phyloP scores from a whole-genome alignment of 176 grass and related monocot genomes.

The Hordeum marinum region DNA sequence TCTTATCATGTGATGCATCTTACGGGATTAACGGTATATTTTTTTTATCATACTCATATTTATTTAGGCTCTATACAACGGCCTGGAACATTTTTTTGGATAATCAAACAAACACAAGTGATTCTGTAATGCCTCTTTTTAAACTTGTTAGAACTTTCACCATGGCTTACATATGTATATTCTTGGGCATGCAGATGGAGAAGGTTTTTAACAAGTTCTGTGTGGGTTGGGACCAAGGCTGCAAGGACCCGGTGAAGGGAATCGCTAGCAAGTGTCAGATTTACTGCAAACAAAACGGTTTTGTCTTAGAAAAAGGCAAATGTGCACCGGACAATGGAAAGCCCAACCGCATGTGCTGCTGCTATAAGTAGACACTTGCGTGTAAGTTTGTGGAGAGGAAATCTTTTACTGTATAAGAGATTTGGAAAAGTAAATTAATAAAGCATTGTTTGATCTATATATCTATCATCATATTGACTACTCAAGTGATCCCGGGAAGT shows the following conservation, averaged over 20 bases:
- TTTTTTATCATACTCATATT: too few relatives aligned
- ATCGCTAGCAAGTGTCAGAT: not conserved
- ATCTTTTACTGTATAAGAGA: not conserved
- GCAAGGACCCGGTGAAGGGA: not conserved
- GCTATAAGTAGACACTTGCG: not conserved
- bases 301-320: not conserved
- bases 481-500: too few relatives aligned
- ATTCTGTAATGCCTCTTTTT: too few relatives aligned
- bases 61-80: too few relatives aligned
- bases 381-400: not conserved
- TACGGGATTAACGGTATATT: too few relatives aligned
- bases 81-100: too few relatives aligned
- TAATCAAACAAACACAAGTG: too few relatives aligned
- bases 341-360: not conserved
- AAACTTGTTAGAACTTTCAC: too few relatives aligned
- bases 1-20: too few relatives aligned
- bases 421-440: not conserved
- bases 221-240: not conserved
- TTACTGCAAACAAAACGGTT: not conserved
- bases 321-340: not conserved
- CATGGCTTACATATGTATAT: not conserved
- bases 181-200: not conserved
- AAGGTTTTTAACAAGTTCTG: not conserved
- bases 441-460: not conserved
- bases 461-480: not conserved